These are phyloP conservation scores for Saturnispora hagleri DNA, from an alignment of 805 yeast species.

Conservation along the genomic window DNA sequence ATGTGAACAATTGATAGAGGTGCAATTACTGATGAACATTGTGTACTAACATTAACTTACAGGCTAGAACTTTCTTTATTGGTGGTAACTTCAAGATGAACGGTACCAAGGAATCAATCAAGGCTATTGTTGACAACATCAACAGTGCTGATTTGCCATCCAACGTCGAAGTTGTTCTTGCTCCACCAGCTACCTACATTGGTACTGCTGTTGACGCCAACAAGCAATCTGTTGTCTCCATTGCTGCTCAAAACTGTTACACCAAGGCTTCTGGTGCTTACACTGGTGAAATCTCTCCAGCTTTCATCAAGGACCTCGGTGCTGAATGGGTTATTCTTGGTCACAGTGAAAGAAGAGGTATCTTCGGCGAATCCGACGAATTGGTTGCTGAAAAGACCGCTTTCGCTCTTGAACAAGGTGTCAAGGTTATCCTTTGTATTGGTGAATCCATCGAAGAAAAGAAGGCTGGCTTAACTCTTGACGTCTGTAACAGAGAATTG, in stretches of 20 bases:
- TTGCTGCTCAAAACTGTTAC: slow-evolving; percentile 90
- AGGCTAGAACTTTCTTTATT: slow-evolving; percentile 61
- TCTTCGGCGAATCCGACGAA: slow-evolving; percentile 84
- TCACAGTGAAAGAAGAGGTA: slow-evolving; percentile 97
- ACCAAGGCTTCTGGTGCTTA: slow-evolving; percentile 87
- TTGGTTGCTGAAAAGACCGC: slow-evolving; percentile 89
- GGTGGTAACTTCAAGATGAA: slow-evolving; percentile 99
- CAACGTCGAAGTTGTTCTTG: slow-evolving; percentile 84
- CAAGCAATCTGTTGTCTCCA: slow-evolving; percentile 62
- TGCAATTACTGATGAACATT: background rate
- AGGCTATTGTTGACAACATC: slow-evolving; percentile 72
- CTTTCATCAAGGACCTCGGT: slow-evolving; percentile 82
- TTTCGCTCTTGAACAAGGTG: slow-evolving; percentile 84
- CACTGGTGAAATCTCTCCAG: slow-evolving; percentile 95
- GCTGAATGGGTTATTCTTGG: slow-evolving; percentile 94
- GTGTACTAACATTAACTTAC: background rate
- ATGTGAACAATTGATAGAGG: background rate
- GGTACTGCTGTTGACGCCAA: slow-evolving; percentile 61
- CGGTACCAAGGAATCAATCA: slow-evolving; percentile 83
- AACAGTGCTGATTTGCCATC: slow-evolving; percentile 69
- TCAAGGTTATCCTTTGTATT: slow-evolving; percentile 89
- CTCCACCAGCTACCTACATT: slow-evolving; percentile 94
- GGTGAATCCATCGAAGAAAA: slow-evolving; percentile 97
- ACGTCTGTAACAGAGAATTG: slow-evolving; percentile 82
- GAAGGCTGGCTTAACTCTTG: slow-evolving; percentile 77